A percentile compares a stretch with the other conserved stretches of the same genome.
phyloP scores from a whole-genome alignment of 805 yeast species.

The Kazachstania psychrophila region DNA sequence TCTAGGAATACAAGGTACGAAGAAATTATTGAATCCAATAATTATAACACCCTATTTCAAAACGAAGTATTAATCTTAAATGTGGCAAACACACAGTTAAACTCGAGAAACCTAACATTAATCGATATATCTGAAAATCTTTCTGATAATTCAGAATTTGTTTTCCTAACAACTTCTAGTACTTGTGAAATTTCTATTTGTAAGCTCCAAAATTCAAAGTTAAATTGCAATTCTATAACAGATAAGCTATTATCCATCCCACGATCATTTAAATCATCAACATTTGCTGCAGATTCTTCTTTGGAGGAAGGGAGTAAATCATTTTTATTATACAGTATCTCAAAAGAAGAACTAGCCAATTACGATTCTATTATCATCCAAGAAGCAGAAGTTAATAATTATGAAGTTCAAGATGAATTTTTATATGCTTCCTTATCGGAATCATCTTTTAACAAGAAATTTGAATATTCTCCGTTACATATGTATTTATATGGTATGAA shows the following conservation, averaged over 20 bases:
- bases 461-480: conserved; percentile 9
- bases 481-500: conserved; percentile 9
- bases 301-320: conserved; percentile 42
- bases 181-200: no score
- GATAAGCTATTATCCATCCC: conserved; percentile 40
- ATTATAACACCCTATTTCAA: no score
- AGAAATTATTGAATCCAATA: no score
- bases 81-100: no score
- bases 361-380: conserved; percentile 47
- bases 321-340: conserved; percentile 39
- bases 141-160: no score
- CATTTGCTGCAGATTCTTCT: conserved; percentile 43
- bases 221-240: conserved; percentile 39
- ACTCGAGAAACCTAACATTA: no score
- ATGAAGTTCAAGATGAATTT: conserved; percentile 11
- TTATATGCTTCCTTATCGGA: conserved; percentile 15
- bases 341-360: conserved; percentile 31
- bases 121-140: no score
- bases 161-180: conserved; percentile 14
- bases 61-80: conserved; percentile 2
- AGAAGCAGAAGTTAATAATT: conserved; percentile 17
- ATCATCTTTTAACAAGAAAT: not conserved
- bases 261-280: conserved; percentile 34
- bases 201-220: no score
- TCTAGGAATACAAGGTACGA: not conserved